A percentile compares a stretch with the other conserved stretches of the same genome.
These are phyloP conservation scores for Jatropha multifida DNA, from an alignment of 441 rosid genomes.

Conservation along the genomic window DNA sequence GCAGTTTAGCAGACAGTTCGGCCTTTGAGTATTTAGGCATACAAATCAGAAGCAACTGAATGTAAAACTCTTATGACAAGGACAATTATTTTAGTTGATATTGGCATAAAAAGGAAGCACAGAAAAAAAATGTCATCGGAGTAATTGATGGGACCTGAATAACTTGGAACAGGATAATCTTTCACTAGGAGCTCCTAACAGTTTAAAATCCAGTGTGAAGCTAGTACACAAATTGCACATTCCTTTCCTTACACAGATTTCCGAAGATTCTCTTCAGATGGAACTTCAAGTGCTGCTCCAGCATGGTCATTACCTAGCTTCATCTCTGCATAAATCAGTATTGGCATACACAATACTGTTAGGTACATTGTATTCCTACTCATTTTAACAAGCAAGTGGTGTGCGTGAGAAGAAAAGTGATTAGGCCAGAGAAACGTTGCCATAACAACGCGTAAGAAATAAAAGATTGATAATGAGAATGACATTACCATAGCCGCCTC, in stretches of 20 bases:
- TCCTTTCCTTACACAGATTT: conserved; percentile 40
- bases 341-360: neutral
- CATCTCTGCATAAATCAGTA: conserved; percentile 50
- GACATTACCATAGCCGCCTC: conserved; percentile 73
- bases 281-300: conserved; percentile 84
- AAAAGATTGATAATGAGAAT: too few species aligned
- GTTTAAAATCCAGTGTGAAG: neutral
- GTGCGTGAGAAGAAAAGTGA: neutral
- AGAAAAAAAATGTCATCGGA: neutral
- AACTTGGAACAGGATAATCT: neutral
- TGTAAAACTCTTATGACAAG: neutral
- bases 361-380: neutral
- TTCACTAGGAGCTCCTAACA: neutral
- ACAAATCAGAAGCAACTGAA: neutral
- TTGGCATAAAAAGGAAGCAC: conserved; percentile 7
- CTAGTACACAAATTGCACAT: neutral
- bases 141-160: neutral
- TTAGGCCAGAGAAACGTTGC: neutral
- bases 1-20: too few species aligned
- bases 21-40: neutral
- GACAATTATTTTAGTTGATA: neutral
- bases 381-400: conserved; percentile 28
- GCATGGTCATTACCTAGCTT: conserved; percentile 75
- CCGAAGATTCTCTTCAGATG: conserved; percentile 64
- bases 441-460: neutral